These are phyloP conservation scores for Micromonas pusilla DNA, from an alignment of 139 green algal species.

Conservation along the genomic window DNA sequence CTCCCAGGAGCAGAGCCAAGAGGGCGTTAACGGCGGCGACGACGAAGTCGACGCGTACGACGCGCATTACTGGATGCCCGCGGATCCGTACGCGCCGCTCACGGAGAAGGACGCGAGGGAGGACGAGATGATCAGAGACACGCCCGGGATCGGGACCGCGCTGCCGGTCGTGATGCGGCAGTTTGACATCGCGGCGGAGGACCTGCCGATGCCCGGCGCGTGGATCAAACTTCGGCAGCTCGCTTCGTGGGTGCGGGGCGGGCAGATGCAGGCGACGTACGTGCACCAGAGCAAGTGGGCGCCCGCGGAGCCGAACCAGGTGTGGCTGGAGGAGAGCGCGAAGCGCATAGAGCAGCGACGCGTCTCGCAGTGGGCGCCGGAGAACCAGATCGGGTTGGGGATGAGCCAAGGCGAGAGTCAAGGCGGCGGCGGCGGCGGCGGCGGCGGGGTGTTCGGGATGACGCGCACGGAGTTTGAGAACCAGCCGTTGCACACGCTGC, in stretches of 20 bases:
- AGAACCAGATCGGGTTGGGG: neutral
- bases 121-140: neutral
- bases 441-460: neutral
- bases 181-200: conserved; percentile 2
- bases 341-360: neutral
- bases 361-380: neutral
- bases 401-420: neutral
- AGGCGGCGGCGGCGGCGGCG: too few species aligned
- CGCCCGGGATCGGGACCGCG: neutral
- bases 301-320: neutral
- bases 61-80: neutral
- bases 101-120: neutral
- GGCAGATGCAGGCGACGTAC: neutral
- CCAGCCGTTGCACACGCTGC: neutral
- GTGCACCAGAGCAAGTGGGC: neutral
- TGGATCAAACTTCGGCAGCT: conserved; percentile 15
- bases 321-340: neutral
- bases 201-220: neutral
- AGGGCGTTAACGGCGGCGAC: neutral
- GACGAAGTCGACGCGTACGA: neutral
- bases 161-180: neutral
- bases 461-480: neutral
- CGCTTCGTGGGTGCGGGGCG: neutral
- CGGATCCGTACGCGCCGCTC: neutral
- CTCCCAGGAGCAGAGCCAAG: neutral